Conservation (phyloP, 1,284 basidiomycete species). For the Puccinia sorghi region DNA sequence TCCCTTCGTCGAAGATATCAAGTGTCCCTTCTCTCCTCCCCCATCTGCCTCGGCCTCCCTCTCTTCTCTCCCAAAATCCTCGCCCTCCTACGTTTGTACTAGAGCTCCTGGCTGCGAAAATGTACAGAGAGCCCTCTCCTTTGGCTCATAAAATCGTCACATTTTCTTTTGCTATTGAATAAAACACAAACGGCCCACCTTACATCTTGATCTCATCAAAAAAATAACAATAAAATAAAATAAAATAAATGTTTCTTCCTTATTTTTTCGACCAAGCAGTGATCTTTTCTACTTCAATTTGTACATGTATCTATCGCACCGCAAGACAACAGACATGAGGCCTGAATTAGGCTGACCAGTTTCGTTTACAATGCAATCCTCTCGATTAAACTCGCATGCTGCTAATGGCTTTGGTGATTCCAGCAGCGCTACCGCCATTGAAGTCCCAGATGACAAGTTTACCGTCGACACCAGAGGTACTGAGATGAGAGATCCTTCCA, state of each 20-base stretch:
- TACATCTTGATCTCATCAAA: too few relatives aligned
- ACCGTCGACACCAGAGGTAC: conserved; percentile 93
- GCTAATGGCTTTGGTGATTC: conserved; percentile 38
- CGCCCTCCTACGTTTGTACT: conserved; percentile 36
- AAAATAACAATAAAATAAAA: too few relatives aligned
- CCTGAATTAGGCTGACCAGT: too few relatives aligned
- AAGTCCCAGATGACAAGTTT: conserved; percentile 87
- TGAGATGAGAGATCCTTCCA: conserved; percentile 66
- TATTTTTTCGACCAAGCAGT: background rate
- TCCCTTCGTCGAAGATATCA: conserved; percentile 39
- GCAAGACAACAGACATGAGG: too few relatives aligned
- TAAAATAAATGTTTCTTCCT: background rate
- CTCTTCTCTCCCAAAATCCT: background rate
- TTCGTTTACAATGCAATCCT: too few relatives aligned
- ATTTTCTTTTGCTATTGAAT: background rate
- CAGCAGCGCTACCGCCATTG: conserved; percentile 60
- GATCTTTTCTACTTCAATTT: background rate
- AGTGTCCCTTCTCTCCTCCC: conserved; percentile 25
- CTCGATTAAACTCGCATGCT: conserved; percentile 26
- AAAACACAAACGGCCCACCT: too few relatives aligned
- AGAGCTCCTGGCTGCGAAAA: conserved; percentile 27
- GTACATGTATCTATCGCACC: too few relatives aligned
- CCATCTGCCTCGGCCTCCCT: background rate
- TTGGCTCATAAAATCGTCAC: background rate
- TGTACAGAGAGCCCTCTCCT: conserved; percentile 31